phyloP scores from a whole-genome alignment of 352 stramenopile species.

The Phytophthora melonis region DNA sequence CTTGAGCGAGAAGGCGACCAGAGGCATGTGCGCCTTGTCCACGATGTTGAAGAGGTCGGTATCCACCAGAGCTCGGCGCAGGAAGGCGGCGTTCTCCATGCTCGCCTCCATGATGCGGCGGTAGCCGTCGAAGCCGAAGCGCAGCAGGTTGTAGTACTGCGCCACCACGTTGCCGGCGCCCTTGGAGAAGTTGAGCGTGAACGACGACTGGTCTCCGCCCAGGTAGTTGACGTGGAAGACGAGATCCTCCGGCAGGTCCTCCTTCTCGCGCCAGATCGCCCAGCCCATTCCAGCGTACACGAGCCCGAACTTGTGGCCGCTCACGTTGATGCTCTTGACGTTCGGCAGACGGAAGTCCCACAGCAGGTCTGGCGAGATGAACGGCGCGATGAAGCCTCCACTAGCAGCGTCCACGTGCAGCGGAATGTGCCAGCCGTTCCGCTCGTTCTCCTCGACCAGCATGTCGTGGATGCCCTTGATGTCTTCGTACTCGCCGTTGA shows the following conservation, averaged over 20 bases:
- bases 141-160: slow-evolving; percentile 34
- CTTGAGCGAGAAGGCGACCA: slow-evolving; percentile 83
- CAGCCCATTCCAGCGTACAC: slow-evolving; percentile 92
- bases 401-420: slow-evolving; percentile 72
- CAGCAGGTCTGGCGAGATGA: slow-evolving; percentile 80
- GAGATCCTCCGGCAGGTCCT: slow-evolving; percentile 81
- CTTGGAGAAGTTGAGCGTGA: slow-evolving; percentile 94
- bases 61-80: slow-evolving; percentile 64
- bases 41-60: slow-evolving; percentile 86
- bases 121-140: slow-evolving; percentile 55
- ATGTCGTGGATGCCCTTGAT: slow-evolving; percentile 90
- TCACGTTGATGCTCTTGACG: slow-evolving; percentile 92
- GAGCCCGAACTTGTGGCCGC: slow-evolving; percentile 93
- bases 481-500: slow-evolving; percentile 93
- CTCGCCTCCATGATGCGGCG: slow-evolving; percentile 84
- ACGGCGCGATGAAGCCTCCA: slow-evolving; percentile 88
- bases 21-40: slow-evolving; percentile 88
- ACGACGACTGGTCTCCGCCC: slow-evolving; percentile 86
- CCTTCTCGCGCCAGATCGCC: slow-evolving; percentile 82
- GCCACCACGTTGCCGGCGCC: slow-evolving; percentile 63
- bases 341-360: slow-evolving; percentile 91
- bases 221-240: slow-evolving; percentile 61
- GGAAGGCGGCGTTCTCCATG: slow-evolving; percentile 83
- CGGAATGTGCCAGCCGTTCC: slow-evolving; percentile 77
- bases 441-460: slow-evolving; percentile 74